Evolutionary conservation across 768 basidiomycete genomes (phyloP).

Genomic region (Russula abietina): DNA sequence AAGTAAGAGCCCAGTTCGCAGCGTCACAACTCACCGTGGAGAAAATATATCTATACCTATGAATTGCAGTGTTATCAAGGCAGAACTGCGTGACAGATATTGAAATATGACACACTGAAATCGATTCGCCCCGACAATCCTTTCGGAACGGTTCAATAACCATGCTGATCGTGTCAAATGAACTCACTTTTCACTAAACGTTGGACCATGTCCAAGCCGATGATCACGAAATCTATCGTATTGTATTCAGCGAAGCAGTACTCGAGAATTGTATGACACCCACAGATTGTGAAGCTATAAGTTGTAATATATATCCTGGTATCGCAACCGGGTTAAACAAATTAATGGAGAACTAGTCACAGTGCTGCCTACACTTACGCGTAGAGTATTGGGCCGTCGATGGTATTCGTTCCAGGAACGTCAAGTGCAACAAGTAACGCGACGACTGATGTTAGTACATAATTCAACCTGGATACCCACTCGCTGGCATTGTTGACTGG

Average conservation of each 20-base stretch:
- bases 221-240: conserved; percentile 53
- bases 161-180: conserved; percentile 7
- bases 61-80: neutral
- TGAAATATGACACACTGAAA: conserved; percentile 49
- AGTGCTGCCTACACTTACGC: conserved; percentile 38
- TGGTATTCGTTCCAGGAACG: conserved; percentile 46
- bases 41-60: conserved; percentile 77
- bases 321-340: neutral
- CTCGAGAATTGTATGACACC: conserved; percentile 23
- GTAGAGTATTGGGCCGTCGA: conserved; percentile 62
- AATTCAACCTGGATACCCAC: conserved; percentile 66
- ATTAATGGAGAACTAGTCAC: neutral
- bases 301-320: conserved; percentile 47
- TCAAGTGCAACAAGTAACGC: conserved; percentile 58
- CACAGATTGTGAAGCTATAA: conserved; percentile 64
- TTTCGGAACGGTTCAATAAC: conserved; percentile 27
- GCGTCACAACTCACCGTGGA: conserved; percentile 43
- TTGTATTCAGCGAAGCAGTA: conserved; percentile 19
- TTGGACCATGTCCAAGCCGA: conserved; percentile 47
- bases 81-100: neutral
- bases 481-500: conserved; percentile 71
- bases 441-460: conserved; percentile 56
- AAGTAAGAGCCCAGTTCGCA: neutral
- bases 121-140: conserved; percentile 60
- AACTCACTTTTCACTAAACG: conserved; percentile 55